Evolutionary conservation across 345 rosid species (phyloP), one percentile per base, ranked within the genome.

Genomic region (Erodium maritimum): DNA sequence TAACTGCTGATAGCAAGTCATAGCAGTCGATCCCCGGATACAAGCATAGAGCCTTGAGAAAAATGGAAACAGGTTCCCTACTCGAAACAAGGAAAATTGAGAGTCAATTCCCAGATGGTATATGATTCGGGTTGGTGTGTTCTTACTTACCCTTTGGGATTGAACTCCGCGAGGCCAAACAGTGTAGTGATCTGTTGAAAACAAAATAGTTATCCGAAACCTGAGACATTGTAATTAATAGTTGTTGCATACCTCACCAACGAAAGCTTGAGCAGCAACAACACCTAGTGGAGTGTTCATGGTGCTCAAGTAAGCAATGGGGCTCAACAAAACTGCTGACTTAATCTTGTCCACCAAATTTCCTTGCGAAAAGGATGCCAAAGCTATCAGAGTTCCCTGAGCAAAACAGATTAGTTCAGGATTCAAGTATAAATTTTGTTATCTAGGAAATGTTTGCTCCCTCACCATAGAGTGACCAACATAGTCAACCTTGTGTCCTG

Each of bases 381-480:
- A 74, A 23, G 78, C 95, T 48, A 75, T 72, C 70, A 93, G 73
- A 33, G 99, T 89, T 45, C 97, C 99, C 96, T 19, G 7, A 20
- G 34, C 3, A 52, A 60, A 21, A 21, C 25, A n/a, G n/a, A n/a
- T n/a, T n/a, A n/a, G n/a, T n/a, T n/a, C n/a, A n/a, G n/a, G n/a
- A n/a, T n/a, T n/a, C n/a, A 37, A 7, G n/a, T 48, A 13, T 0
- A 18, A 59, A 59, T 24, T 33, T 37, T n/a, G 1, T 5, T 5
- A 3, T 23, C 17, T 5, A 19, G 17, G 21, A 6, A 21, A 54
- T 37, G 45, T 50, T 3, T 21, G 11, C 51, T 63, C 21, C 19
- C 78, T 69, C 37, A 93, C 99, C 91, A 77, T 59, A 23, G 99
- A 93, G 65, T 93, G 99, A 20, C 95, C 99, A 6, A 93, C 82